Evolutionary conservation across 257 asterid species (phyloP).

Genomic region (Paulownia fortunei): DNA sequence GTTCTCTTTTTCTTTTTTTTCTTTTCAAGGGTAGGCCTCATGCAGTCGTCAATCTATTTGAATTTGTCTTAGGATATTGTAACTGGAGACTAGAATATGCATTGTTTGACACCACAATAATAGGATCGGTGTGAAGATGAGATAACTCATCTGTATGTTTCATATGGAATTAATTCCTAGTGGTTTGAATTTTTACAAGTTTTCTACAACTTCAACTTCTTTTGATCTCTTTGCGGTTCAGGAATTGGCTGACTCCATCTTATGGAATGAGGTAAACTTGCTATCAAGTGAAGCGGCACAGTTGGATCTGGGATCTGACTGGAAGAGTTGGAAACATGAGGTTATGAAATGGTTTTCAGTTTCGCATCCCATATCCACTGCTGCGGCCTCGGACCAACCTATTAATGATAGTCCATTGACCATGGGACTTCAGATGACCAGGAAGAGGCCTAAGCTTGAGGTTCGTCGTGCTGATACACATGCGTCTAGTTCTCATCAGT

Average conservation of each 20-base stretch:
- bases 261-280: slow-evolving; percentile 77
- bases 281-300: slow-evolving; percentile 55
- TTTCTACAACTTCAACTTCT: slow-evolving; percentile 14
- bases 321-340: slow-evolving; percentile 92
- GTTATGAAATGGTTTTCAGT: slow-evolving; percentile 90
- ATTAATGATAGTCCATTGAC: slow-evolving; percentile 51
- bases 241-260: slow-evolving; percentile 84
- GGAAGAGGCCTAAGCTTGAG: slow-evolving; percentile 96
- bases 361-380: slow-evolving; percentile 56
- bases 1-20: background rate
- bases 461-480: slow-evolving; percentile 96
- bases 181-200: background rate
- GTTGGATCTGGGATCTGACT: slow-evolving; percentile 64
- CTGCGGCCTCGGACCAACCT: slow-evolving; percentile 53
- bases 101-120: slow-evolving; percentile 4
- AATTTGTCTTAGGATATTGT: background rate
- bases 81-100: background rate
- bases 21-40: background rate
- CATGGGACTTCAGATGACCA: slow-evolving; percentile 60
- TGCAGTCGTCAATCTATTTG: background rate
- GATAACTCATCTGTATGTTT: background rate
- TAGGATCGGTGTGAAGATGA: slow-evolving; percentile 17
- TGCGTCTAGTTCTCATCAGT: slow-evolving; percentile 57
- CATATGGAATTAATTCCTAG: slow-evolving; percentile 12
- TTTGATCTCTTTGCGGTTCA: slow-evolving; percentile 36